Conservation (phyloP, 139 green algal species). For the Chlamydomonas incerta region DNA sequence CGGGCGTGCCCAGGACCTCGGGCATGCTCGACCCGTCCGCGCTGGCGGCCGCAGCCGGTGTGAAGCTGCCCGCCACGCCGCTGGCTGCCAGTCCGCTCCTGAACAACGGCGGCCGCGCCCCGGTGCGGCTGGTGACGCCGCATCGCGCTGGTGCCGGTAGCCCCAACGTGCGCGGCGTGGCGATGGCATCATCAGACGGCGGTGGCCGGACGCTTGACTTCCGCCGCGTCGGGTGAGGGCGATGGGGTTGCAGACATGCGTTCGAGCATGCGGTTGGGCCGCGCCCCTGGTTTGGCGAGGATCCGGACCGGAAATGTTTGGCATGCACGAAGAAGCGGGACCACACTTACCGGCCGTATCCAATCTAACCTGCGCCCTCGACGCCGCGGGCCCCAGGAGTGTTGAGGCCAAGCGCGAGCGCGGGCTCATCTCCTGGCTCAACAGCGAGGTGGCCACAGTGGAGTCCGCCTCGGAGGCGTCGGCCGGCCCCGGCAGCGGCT, state of each 20-base stretch:
- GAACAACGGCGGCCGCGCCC: neutral
- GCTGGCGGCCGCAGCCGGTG: neutral
- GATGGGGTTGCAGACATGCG: no score
- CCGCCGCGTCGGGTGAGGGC: slow-evolving; percentile 23
- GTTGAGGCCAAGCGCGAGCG: slow-evolving; percentile 27
- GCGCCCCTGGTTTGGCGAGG: no score
- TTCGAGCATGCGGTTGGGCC: no score
- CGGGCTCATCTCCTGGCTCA: slow-evolving; percentile 30
- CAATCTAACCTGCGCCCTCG: no score
- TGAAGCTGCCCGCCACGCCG: neutral
- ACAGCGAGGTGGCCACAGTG: slow-evolving; percentile 17
- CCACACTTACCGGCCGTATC: no score
- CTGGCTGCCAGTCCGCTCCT: neutral
- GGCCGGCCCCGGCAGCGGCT: neutral
- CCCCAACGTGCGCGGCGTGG: neutral
- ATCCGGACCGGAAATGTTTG: no score
- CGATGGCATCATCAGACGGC: neutral
- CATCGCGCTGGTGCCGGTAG: no score
- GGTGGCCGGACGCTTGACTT: neutral
- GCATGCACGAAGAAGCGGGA: no score
- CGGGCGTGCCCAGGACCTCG: neutral
- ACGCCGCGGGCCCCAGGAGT: neutral
- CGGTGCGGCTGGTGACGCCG: neutral
- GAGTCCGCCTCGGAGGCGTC: neutral
- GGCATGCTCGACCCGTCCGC: neutral